Evolutionary conservation across 805 yeast genomes (phyloP), one percentile per base, ranked within the genome.

Genomic region (Blastobotrys chiropterorum): DNA sequence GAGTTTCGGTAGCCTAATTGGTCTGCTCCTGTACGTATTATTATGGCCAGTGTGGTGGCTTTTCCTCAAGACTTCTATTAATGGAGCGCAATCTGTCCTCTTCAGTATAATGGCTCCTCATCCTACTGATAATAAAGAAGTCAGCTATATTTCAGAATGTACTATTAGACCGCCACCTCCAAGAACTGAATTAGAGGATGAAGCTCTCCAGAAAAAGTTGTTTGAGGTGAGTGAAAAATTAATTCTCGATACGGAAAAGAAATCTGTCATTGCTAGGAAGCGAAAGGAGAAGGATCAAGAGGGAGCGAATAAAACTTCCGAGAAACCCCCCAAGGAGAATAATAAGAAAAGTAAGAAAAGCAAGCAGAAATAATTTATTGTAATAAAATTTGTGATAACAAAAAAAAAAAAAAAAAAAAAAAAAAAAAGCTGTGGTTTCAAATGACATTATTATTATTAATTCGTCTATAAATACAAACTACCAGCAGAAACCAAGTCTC

Each of bases 401-500:
- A 11, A 40, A n/a, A 38, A 6, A 17, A 7, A 13, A 22, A 40
- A 44, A 26, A 39, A 22, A 16, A 16, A 16, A 38, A 38, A 38
- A 42, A 34, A n/a, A n/a, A n/a, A n/a, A n/a, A n/a, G n/a, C n/a
- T n/a, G n/a, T n/a, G n/a, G n/a, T n/a, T n/a, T n/a, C 22, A 14
- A 21, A 19, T 41, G 14, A 38, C 13, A 46, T 17, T 3, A 39
- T 30, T 47, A 26, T 45, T 51, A 44, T 34, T 16, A 13, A 15
- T 16, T 22, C 31, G n/a, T 38, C 53, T 68, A 72, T 55, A 82
- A 66, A 69, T 94, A 94, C 74, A 94, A 76, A 2, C 97, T 90
- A 22, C 96, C 97, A 20, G 98, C 98, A 59, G 96, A 85, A 49
- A 94, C 98, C 58, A 94, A 86, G 69, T 90, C 98, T 71, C 99